These are phyloP conservation scores for Glycine soja DNA, from an alignment of 306 rosid genomes.

Conservation along the genomic window DNA sequence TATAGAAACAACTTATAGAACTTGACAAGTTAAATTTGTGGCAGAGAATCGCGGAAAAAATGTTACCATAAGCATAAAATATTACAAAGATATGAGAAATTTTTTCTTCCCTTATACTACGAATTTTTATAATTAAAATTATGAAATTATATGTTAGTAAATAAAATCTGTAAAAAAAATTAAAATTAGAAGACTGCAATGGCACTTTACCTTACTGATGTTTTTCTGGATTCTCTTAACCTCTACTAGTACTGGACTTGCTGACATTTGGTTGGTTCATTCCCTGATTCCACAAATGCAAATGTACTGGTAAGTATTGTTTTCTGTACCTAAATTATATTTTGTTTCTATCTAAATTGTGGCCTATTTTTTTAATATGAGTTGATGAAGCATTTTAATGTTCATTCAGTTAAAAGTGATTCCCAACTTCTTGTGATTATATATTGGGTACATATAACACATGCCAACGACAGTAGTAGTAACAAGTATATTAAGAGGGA, in stretches of 20 bases:
- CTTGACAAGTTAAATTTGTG: too few relatives aligned
- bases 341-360: neutral
- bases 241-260: constrained; percentile 57
- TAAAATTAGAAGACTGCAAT: neutral
- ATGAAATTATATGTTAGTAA: too few relatives aligned
- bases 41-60: neutral
- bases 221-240: constrained; percentile 59
- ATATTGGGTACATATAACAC: neutral
- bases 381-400: neutral
- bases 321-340: too few relatives aligned
- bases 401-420: neutral
- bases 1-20: too few relatives aligned
- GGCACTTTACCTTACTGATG: constrained; percentile 57
- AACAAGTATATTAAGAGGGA: neutral
- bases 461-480: neutral
- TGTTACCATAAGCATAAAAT: neutral
- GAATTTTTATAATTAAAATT: too few relatives aligned
- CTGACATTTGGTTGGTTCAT: constrained; percentile 56
- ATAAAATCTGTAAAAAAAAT: too few relatives aligned
- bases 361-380: neutral
- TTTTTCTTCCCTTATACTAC: neutral
- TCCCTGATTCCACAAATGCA: constrained; percentile 59
- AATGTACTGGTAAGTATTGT: neutral
- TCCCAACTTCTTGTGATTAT: neutral
- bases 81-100: neutral